phyloP scores from a whole-genome alignment of 805 yeast species.

The Candida nemodendra region DNA sequence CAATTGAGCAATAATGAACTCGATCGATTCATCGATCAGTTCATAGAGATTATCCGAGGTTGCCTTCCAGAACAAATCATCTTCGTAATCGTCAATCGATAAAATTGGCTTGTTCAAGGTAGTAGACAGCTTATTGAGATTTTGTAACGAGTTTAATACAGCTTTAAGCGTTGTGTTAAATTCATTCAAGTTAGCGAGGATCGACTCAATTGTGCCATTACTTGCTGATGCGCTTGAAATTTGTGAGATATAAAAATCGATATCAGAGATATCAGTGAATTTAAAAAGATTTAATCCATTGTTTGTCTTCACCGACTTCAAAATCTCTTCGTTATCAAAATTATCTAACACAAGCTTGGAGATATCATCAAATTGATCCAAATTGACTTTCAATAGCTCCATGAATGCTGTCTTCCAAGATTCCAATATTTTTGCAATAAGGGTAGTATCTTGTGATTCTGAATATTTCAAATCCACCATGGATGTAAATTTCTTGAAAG shows the following conservation, averaged over 20 bases:
- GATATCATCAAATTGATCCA: constrained; percentile 20
- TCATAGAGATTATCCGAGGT: constrained; percentile 12
- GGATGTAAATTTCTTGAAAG: constrained; percentile 33
- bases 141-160: constrained; percentile 19
- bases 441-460: constrained; percentile 3
- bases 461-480: constrained; percentile 20
- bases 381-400: constrained; percentile 11
- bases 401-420: constrained; percentile 22
- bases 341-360: constrained; percentile 18
- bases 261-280: constrained; percentile 21
- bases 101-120: constrained; percentile 30
- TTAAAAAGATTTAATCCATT: constrained; percentile 22
- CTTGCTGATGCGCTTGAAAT: constrained; percentile 15
- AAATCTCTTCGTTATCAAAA: constrained; percentile 10
- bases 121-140: constrained; percentile 18
- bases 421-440: constrained; percentile 17
- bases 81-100: constrained; percentile 37
- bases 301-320: constrained; percentile 9
- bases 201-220: constrained; percentile 13
- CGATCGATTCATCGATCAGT: constrained; percentile 18
- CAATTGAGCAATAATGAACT: constrained; percentile 11
- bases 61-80: constrained; percentile 31
- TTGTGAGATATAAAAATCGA: constrained; percentile 21
- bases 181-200: constrained; percentile 16
- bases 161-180: constrained; percentile 18